phyloP scores from a whole-genome alignment of 108 stramenopile species.

The Parmales sp. region DNA sequence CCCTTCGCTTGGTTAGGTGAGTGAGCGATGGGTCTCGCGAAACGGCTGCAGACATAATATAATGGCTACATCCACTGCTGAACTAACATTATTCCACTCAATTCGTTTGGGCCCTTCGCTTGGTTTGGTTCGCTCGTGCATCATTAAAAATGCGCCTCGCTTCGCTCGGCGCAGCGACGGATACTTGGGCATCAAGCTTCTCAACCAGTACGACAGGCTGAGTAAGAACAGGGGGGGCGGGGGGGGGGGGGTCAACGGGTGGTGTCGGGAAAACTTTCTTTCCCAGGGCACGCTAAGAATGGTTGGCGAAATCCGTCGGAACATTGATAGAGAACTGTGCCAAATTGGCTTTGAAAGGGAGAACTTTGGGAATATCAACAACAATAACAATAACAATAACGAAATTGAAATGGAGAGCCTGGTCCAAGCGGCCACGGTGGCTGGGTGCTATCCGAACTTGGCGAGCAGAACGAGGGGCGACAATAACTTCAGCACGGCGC shows the following conservation, averaged over 20 bases:
- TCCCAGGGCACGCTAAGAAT: conserved; percentile 41
- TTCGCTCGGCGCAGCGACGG: too few species aligned
- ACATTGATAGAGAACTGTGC: conserved; percentile 46
- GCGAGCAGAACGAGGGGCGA: conserved; percentile 46
- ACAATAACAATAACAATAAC: too few species aligned
- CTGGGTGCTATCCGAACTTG: conserved; percentile 64
- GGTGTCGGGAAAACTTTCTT: conserved; percentile 52
- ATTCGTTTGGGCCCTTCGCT: too few species aligned
- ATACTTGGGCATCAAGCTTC: neutral
- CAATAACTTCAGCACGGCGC: conserved; percentile 55
- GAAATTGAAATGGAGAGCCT: conserved; percentile 40
- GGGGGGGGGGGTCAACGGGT: conserved; percentile 25
- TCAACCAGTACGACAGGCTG: neutral
- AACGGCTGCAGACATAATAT: too few species aligned
- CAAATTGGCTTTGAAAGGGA: too few species aligned
- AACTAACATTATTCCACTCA: too few species aligned
- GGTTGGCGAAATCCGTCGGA: conserved; percentile 50
- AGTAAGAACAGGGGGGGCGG: conserved; percentile 12
- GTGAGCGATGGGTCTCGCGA: too few species aligned
- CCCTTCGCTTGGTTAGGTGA: too few species aligned
- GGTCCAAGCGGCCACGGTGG: conserved; percentile 47
- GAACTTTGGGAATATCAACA: too few species aligned
- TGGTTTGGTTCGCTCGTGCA: too few species aligned
- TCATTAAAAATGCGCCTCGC: too few species aligned
- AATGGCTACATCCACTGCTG: too few species aligned